phyloP scores from a whole-genome alignment of 75 land plant species.

The Azolla pinnata region DNA sequence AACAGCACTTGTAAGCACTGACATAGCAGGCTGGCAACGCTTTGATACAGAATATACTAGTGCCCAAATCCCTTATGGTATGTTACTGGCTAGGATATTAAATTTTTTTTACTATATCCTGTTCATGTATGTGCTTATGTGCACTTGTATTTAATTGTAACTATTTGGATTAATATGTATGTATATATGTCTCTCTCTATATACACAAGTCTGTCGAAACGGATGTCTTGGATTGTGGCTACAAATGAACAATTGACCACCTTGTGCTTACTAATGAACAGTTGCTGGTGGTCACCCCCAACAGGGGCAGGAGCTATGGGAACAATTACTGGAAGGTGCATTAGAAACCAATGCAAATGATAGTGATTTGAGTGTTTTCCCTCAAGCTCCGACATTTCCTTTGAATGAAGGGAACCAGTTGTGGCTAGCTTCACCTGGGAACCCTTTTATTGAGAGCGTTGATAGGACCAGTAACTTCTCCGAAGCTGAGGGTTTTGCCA shows the following conservation, averaged over 20 bases:
- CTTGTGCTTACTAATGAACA: background rate
- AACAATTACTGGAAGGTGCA: background rate
- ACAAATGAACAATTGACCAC: background rate
- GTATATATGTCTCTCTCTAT: background rate
- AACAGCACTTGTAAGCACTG: conserved; percentile 1
- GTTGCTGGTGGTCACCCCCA: background rate
- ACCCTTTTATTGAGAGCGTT: background rate
- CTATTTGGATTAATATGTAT: background rate
- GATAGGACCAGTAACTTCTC: background rate
- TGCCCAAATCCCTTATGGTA: background rate
- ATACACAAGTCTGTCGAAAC: background rate
- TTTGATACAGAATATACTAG: background rate
- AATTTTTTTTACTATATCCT: background rate
- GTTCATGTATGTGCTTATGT: background rate
- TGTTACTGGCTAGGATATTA: conserved; percentile 3
- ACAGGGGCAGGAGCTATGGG: background rate
- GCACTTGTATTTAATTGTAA: background rate
- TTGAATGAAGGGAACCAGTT: background rate
- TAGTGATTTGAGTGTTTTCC: background rate
- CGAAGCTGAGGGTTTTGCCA: background rate
- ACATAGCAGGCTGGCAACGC: background rate
- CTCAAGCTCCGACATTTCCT: background rate
- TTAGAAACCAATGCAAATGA: background rate
- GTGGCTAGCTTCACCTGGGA: conserved; percentile 3
- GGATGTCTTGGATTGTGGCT: background rate